A percentile compares a stretch with the other conserved stretches of the same genome.
These are phyloP conservation scores for Pleochaeta shiraiana DNA, from an alignment of 2,329 filamentous ascomycete genomes.

Conservation along the genomic window DNA sequence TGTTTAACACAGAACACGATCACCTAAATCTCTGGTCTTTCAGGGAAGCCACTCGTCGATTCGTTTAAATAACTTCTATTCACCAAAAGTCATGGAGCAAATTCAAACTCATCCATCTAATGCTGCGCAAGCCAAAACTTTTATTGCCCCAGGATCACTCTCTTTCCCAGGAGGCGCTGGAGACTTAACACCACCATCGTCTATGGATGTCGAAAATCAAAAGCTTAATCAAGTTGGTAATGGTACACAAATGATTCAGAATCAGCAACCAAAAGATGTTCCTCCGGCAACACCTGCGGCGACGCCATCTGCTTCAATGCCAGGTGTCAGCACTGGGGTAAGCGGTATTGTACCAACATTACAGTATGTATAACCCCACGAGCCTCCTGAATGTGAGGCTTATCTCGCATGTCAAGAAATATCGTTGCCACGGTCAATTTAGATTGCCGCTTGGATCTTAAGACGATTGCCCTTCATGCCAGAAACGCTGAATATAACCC, in stretches of 20 bases:
- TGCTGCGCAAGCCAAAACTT: slow-evolving; percentile 84
- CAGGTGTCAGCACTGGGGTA: slow-evolving; percentile 34
- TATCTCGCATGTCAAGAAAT: slow-evolving; percentile 49
- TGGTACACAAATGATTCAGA: slow-evolving; percentile 33
- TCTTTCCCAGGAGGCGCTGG: slow-evolving; percentile 73
- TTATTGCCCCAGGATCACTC: slow-evolving; percentile 78
- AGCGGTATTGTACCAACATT: slow-evolving; percentile 83
- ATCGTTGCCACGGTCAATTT: slow-evolving; percentile 98
- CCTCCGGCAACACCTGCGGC: slow-evolving; percentile 67
- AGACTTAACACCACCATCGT: slow-evolving; percentile 63
- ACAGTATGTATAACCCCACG: slow-evolving; percentile 64
- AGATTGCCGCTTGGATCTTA: slow-evolving; percentile 89
- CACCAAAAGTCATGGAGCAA: slow-evolving; percentile 42
- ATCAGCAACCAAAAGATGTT: slow-evolving; percentile 52
- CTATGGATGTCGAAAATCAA: slow-evolving; percentile 43
- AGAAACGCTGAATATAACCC: slow-evolving; percentile 98
- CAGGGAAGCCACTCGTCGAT: neutral
- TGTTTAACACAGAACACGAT: too few relatives aligned
- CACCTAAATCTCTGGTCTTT: neutral
- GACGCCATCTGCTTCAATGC: slow-evolving; percentile 60
- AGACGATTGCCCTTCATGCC: slow-evolving; percentile 96
- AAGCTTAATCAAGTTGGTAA: slow-evolving; percentile 27
- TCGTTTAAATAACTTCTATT: neutral
- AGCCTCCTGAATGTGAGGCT: slow-evolving; percentile 25
- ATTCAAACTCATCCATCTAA: slow-evolving; percentile 83